These are phyloP conservation scores for Paecilomyces sp. DNA, from an alignment of 2,329 filamentous ascomycete genomes.

Conservation along the genomic window DNA sequence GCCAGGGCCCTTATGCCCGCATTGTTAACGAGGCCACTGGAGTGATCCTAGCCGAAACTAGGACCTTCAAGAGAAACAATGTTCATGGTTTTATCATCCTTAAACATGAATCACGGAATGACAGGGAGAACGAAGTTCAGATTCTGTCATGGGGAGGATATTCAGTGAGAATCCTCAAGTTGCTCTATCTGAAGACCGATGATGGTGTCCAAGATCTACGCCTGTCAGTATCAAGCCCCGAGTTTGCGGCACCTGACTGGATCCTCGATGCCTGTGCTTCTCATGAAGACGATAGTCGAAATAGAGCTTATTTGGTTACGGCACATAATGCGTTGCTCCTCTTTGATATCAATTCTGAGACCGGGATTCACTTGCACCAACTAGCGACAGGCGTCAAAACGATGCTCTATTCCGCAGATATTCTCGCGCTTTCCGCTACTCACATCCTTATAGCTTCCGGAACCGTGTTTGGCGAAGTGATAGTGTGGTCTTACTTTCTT, in stretches of 20 bases:
- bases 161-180: conserved; percentile 39
- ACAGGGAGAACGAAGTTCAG: conserved; percentile 8
- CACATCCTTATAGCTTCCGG: conserved; percentile 73
- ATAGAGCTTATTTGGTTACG: conserved; percentile 59
- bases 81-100: conserved; percentile 31
- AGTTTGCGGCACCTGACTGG: conserved; percentile 61
- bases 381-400: conserved; percentile 57
- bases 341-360: conserved; percentile 27
- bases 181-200: conserved; percentile 23
- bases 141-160: conserved; percentile 64
- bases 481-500: conserved; percentile 70
- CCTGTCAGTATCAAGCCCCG: conserved; percentile 27
- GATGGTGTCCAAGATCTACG: conserved; percentile 8
- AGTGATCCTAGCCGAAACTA: conserved; percentile 18
- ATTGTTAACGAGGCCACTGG: conserved; percentile 27
- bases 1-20: conserved; percentile 29
- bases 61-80: conserved; percentile 29
- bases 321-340: conserved; percentile 77
- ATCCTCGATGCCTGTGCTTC: conserved; percentile 58
- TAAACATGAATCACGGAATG: conserved; percentile 10
- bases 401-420: conserved; percentile 77
- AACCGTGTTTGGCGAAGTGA: conserved; percentile 89
- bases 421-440: conserved; percentile 54
- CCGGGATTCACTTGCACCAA: conserved; percentile 24
- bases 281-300: conserved; percentile 16